phyloP scores from a whole-genome alignment of 805 yeast genomes.

The Wickerhamiella kazuoi region DNA sequence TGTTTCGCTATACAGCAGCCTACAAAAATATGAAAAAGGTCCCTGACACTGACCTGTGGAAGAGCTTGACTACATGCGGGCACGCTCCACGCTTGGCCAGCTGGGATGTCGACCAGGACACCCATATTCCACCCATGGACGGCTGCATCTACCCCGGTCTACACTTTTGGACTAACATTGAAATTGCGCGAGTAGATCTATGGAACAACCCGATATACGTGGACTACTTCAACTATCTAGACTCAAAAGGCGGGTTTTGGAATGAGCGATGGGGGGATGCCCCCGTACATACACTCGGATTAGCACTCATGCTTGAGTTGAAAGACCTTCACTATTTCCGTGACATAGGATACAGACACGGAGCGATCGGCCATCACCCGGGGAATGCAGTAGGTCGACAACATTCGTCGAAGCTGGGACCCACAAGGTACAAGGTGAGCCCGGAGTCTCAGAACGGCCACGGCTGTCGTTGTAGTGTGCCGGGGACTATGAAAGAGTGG shows the following conservation, averaged over 20 bases:
- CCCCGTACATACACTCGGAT: slow-evolving; percentile 77
- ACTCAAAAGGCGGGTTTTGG: slow-evolving; percentile 65
- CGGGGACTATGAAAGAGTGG: no score
- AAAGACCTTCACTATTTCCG: slow-evolving; percentile 75
- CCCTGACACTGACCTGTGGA: slow-evolving; percentile 19
- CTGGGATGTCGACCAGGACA: slow-evolving; percentile 1
- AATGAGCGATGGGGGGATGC: slow-evolving; percentile 97
- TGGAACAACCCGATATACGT: slow-evolving; percentile 51
- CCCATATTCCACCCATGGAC: slow-evolving; percentile 27
- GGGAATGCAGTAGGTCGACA: slow-evolving; percentile 38
- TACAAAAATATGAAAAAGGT: slow-evolving; percentile 30
- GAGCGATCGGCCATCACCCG: slow-evolving; percentile 74
- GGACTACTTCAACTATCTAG: slow-evolving; percentile 50
- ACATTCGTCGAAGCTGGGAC: no score
- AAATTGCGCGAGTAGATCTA: slow-evolving; percentile 67
- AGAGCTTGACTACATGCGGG: slow-evolving; percentile 18
- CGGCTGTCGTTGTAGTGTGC: no score
- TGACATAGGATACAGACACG: slow-evolving; percentile 65
- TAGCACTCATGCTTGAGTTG: slow-evolving; percentile 52
- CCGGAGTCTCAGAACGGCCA: no score
- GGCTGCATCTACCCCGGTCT: slow-evolving; percentile 57
- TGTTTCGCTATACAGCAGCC: slow-evolving; percentile 54
- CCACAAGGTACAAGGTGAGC: no score
- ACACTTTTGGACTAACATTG: slow-evolving; percentile 89
- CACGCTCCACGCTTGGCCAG: background rate